Conservation (phyloP, 1,284 basidiomycete species). For the Athelia sp. region DNA sequence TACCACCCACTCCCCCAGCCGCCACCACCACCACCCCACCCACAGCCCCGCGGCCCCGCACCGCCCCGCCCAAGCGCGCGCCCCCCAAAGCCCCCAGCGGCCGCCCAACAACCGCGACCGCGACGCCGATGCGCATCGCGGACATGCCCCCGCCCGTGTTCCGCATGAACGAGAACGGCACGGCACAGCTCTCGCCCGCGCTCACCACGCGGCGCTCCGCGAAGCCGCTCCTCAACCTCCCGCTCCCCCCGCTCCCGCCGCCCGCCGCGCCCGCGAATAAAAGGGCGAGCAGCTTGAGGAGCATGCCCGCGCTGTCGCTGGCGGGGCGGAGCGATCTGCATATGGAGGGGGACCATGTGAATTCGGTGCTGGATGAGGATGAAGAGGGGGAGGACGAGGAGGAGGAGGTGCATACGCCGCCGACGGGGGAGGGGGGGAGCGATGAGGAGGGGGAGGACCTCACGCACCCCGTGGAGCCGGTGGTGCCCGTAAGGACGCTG, state of each 20-base stretch:
- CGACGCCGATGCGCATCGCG: background rate
- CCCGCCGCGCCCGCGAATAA: conserved; percentile 15
- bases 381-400: conserved; percentile 19
- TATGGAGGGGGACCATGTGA: conserved; percentile 26
- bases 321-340: conserved; percentile 27
- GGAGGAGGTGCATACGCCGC: conserved; percentile 23
- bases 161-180: conserved; percentile 10
- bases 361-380: conserved; percentile 22
- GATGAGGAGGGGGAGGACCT: conserved; percentile 10
- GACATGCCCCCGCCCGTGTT: background rate
- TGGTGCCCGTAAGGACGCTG: conserved; percentile 12
- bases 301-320: conserved; percentile 46
- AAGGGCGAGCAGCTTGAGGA: conserved; percentile 28
- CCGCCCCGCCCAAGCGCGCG: background rate
- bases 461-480: conserved; percentile 7
- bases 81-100: too few species aligned
- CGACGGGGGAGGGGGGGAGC: conserved; percentile 14
- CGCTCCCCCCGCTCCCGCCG: too few species aligned
- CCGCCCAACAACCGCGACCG: too few species aligned
- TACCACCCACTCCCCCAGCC: background rate
- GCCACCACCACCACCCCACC: background rate
- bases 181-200: conserved; percentile 44
- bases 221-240: conserved; percentile 39
- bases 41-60: background rate
- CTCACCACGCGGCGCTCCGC: conserved; percentile 40